phyloP scores from a whole-genome alignment of 2,329 filamentous ascomycete genomes.

The Dichotomopilus funicola region DNA sequence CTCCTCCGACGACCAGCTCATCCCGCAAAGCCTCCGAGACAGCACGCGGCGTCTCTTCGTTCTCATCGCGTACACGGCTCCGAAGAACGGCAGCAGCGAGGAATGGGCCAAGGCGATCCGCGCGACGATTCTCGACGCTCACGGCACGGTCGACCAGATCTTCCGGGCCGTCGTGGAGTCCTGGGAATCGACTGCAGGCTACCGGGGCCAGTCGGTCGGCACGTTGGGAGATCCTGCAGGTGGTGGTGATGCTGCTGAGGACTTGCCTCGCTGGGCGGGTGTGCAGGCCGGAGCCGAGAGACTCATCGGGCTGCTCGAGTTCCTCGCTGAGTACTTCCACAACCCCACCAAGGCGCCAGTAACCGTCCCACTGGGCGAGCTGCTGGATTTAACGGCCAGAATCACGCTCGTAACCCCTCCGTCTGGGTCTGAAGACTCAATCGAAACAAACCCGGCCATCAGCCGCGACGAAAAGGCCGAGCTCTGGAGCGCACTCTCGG shows the following conservation, averaged over 20 bases:
- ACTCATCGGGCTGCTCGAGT: slow-evolving; percentile 56
- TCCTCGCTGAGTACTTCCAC: slow-evolving; percentile 58
- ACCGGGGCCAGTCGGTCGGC: slow-evolving; percentile 37
- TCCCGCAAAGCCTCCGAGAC: slow-evolving; percentile 47
- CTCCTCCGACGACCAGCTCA: slow-evolving; percentile 40
- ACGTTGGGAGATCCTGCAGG: slow-evolving; percentile 42
- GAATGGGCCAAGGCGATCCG: slow-evolving; percentile 70
- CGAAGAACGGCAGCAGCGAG: slow-evolving; percentile 68
- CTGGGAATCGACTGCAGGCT: slow-evolving; percentile 63
- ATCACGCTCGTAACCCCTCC: slow-evolving; percentile 58
- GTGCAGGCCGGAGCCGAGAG: slow-evolving; percentile 67
- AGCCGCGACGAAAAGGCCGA: slow-evolving; percentile 75
- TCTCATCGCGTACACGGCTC: slow-evolving; percentile 70
- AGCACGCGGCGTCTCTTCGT: slow-evolving; percentile 60
- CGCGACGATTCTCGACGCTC: slow-evolving; percentile 55
- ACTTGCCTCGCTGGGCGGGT: slow-evolving; percentile 66
- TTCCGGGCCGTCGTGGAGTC: slow-evolving; percentile 75
- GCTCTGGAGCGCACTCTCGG: slow-evolving; percentile 66
- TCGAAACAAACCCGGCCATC: slow-evolving; percentile 66
- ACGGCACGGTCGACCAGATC: slow-evolving; percentile 66
- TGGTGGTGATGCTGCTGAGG: slow-evolving; percentile 39
- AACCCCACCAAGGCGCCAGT: slow-evolving; percentile 60
- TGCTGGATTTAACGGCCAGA: slow-evolving; percentile 64
- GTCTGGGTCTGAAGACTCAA: slow-evolving; percentile 40
- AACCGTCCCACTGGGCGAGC: slow-evolving; percentile 56